Evolutionary conservation across 495 filamentous ascomycete species (phyloP).

Genomic region (Aspergillus hancockii): DNA sequence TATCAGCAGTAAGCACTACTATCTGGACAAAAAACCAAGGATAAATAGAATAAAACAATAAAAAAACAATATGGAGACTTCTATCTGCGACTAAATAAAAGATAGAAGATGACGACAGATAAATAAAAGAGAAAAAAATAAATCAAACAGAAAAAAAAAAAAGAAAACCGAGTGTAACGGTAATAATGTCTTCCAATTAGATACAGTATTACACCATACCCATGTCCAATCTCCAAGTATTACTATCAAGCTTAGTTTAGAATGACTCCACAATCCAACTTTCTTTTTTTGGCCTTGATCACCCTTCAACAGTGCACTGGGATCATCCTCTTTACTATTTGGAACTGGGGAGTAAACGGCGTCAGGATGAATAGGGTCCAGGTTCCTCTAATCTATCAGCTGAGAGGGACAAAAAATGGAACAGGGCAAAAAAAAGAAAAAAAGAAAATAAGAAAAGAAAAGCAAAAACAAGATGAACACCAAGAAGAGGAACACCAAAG

Average conservation of each 20-base stretch:
- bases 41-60: neutral
- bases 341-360: neutral
- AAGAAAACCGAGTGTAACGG: neutral
- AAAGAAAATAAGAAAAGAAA: neutral
- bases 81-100: neutral
- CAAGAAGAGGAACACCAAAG: neutral
- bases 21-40: neutral
- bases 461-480: neutral
- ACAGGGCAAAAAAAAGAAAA: neutral
- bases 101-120: neutral
- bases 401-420: neutral
- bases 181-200: neutral
- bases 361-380: neutral
- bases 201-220: slow-evolving; percentile 8
- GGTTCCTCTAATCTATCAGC: neutral
- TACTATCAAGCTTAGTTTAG: slow-evolving; percentile 11
- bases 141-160: neutral
- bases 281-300: slow-evolving; percentile 9
- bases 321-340: slow-evolving; percentile 5
- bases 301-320: slow-evolving; percentile 3
- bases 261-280: slow-evolving; percentile 14
- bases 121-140: neutral
- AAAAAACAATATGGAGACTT: neutral
- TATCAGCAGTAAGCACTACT: slow-evolving; percentile 4
- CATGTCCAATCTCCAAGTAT: slow-evolving; percentile 4